Base-by-base conservation (phyloP, 116 monocot species). In the Zostera marina region DNA sequence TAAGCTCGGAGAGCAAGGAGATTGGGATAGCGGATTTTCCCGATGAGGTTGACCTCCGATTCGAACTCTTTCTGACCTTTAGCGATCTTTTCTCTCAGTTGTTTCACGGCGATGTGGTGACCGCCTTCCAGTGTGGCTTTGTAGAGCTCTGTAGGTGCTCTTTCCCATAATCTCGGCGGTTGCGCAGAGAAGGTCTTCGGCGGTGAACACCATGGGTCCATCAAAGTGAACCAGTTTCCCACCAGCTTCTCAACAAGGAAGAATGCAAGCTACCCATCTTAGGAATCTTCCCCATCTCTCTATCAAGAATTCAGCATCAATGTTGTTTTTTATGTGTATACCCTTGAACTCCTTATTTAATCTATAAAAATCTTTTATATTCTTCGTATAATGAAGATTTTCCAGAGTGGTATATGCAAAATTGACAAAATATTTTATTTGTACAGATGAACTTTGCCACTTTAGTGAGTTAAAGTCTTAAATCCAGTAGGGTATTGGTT, bases 101-200 rank as follows among this genome's bases (percentile, higher is more conserved):
- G 67, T 73, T 89, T 98, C 70, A 98, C 96, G 1, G 90, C 83
- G 0, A 98, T 86, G 16, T 80, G 72, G 44, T 58, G 79, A 20
- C 83, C 83, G 38, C 85, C 96, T 67, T 89, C 96, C 41, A 98
- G 42, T 14, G 85, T 98, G 0, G 96, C 96, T 71, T 80, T 98
- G 79, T 98, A 98, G 53, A 85, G 96, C 86, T 55, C 96, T 90
- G 8, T 86, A 98, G 0, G 78, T 79, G 79, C 78, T 85, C 72
- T 89, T 98, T 46, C 90, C 90, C 82, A 98, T 86, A 41, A 98
- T 85, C 73, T 89, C 96, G 17, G 96, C 89, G 14, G 89, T 98
- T 8, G 90, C 96, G 55, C 96, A 98, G 13, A 98, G 55, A 4
- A 98, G 80, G 25, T 98, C 90, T 42, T 98, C 96, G 0, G 96